These are phyloP conservation scores for Trichoderma sp. DNA, from an alignment of 2,329 filamentous ascomycete species.

Conservation along the genomic window DNA sequence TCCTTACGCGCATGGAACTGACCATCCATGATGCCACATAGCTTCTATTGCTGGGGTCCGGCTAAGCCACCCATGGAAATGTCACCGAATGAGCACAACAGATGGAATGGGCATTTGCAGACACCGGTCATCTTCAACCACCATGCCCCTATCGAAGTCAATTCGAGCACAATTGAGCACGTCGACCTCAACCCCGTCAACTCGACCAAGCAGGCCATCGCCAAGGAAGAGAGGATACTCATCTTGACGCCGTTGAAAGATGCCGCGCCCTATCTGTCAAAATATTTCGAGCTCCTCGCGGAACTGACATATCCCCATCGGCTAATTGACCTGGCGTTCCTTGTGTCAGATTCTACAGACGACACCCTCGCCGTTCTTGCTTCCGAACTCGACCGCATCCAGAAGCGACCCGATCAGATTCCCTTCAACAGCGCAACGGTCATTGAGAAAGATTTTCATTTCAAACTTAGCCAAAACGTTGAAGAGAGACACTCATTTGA, in stretches of 20 bases:
- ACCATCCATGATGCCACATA: constrained; percentile 38
- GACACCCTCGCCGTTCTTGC: constrained; percentile 86
- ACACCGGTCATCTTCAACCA: constrained; percentile 97
- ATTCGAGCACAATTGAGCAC: constrained; percentile 73
- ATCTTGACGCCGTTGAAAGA: constrained; percentile 93
- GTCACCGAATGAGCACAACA: constrained; percentile 82
- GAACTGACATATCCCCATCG: constrained; percentile 92
- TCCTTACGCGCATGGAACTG: background rate
- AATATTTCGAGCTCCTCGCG: constrained; percentile 90
- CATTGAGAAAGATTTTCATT: constrained; percentile 87
- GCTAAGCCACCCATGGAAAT: constrained; percentile 95
- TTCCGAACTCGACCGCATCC: constrained; percentile 82
- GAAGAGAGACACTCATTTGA: constrained; percentile 81
- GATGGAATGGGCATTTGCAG: constrained; percentile 84
- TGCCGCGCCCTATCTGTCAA: constrained; percentile 74
- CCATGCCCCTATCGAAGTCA: constrained; percentile 82
- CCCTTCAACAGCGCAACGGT: constrained; percentile 84
- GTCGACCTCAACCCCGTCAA: constrained; percentile 82
- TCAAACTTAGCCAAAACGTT: constrained; percentile 72
- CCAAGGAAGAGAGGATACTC: constrained; percentile 82
- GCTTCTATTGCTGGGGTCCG: constrained; percentile 97
- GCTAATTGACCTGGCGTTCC: constrained; percentile 90
- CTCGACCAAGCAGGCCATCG: constrained; percentile 74
- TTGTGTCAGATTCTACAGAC: constrained; percentile 88
- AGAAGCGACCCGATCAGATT: constrained; percentile 73